Evolutionary conservation across 1,284 basidiomycete genomes (phyloP).

Genomic region (Lentinula novae-zelandiae): DNA sequence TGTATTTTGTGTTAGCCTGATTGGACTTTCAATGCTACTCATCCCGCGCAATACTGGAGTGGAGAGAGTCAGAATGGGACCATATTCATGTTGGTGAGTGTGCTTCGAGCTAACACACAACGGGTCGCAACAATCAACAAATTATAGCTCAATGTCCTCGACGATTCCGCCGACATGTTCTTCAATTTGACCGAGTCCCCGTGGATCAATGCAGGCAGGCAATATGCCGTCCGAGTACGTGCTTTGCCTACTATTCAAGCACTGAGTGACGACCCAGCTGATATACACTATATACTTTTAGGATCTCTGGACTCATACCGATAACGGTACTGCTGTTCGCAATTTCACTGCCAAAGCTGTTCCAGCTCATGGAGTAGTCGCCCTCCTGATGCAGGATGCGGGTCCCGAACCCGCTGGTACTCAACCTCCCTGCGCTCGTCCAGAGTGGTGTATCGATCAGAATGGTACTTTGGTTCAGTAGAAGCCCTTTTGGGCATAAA

Average conservation of each 20-base stretch:
- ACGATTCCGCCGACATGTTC: slow-evolving; percentile 51
- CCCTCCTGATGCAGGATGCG: slow-evolving; percentile 59
- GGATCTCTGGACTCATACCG: slow-evolving; percentile 68
- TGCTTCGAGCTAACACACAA: neutral
- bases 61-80: slow-evolving; percentile 52
- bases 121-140: neutral
- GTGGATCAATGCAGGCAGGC: slow-evolving; percentile 63
- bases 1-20: slow-evolving; percentile 35
- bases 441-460: slow-evolving; percentile 42
- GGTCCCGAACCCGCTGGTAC: slow-evolving; percentile 59
- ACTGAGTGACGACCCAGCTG: neutral
- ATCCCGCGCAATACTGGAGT: slow-evolving; percentile 60
- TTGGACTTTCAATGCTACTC: slow-evolving; percentile 44
- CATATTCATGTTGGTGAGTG: slow-evolving; percentile 50
- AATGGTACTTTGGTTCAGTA: slow-evolving; percentile 29
- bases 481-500: too few relatives aligned
- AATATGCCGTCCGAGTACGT: slow-evolving; percentile 55
- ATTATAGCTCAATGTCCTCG: slow-evolving; percentile 46
- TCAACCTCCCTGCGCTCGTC: slow-evolving; percentile 42
- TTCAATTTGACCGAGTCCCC: slow-evolving; percentile 68
- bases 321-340: slow-evolving; percentile 63
- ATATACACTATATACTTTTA: slow-evolving; percentile 21
- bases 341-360: slow-evolving; percentile 57
- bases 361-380: slow-evolving; percentile 68
- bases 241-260: neutral